These are phyloP conservation scores for Yueomyces sinensis DNA, from an alignment of 805 yeast genomes.

Conservation along the genomic window DNA sequence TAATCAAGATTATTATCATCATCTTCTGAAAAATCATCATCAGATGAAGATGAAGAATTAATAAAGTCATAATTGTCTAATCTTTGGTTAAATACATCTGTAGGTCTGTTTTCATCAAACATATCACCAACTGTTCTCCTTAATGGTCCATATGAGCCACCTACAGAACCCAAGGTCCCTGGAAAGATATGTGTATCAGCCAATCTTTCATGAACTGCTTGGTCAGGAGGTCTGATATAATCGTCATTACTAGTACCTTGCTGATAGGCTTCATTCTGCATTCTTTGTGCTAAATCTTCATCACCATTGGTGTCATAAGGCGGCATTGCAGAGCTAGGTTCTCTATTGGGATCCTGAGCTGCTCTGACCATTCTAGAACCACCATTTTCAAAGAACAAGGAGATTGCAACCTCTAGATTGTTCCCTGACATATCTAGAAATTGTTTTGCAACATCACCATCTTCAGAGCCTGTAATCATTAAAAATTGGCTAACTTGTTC, in stretches of 20 bases:
- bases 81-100: conserved; percentile 27
- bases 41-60: conserved; percentile 20
- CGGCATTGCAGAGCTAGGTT: conserved; percentile 1
- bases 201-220: conserved; percentile 54
- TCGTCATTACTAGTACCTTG: conserved; percentile 22
- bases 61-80: conserved; percentile 5
- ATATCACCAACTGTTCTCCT: conserved; percentile 14
- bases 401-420: conserved; percentile 72
- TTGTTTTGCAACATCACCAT: conserved; percentile 53
- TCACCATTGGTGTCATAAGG: conserved; percentile 22
- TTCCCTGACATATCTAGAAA: conserved; percentile 69
- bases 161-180: conserved; percentile 26
- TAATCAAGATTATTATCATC: conserved; percentile 25
- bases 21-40: conserved; percentile 24
- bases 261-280: conserved; percentile 52
- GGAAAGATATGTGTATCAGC: conserved; percentile 29
- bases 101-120: conserved; percentile 24
- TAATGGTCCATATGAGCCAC: conserved; percentile 22
- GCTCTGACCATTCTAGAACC: conserved; percentile 13
- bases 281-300: conserved; percentile 44
- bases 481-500: conserved; percentile 58
- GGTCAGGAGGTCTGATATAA: conserved; percentile 65
- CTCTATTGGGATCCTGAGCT: conserved; percentile 1
- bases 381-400: conserved; percentile 65
- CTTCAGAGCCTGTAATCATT: conserved; percentile 70